These are phyloP conservation scores for Scytalidium sp. DNA, from an alignment of 2,329 filamentous ascomycete genomes.

Conservation along the genomic window DNA sequence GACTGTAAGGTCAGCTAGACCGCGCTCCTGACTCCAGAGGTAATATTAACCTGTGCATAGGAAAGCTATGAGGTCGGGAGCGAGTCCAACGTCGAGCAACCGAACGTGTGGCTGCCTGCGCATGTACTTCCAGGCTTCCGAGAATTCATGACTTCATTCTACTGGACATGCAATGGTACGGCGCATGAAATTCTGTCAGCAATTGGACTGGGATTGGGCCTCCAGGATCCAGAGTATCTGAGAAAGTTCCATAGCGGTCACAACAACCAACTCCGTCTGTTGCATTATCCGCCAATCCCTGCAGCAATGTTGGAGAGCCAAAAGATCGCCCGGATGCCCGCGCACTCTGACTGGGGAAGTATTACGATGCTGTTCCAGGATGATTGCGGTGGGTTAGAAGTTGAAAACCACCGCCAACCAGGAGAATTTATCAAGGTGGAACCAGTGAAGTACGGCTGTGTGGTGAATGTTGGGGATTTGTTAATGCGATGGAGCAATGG, in stretches of 20 bases:
- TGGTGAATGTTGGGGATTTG: constrained; percentile 49
- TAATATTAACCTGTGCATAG: constrained; percentile 26
- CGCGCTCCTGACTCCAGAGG: not conserved
- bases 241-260: constrained; percentile 48
- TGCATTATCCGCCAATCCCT: constrained; percentile 54
- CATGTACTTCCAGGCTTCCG: constrained; percentile 43
- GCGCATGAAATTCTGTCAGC: constrained; percentile 41
- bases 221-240: constrained; percentile 43
- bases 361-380: constrained; percentile 54
- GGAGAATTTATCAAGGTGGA: constrained; percentile 38
- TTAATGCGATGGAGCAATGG: constrained; percentile 49
- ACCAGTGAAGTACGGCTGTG: constrained; percentile 36
- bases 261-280: constrained; percentile 56
- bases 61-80: constrained; percentile 52
- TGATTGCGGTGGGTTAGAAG: constrained; percentile 46
- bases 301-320: constrained; percentile 38
- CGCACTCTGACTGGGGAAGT: constrained; percentile 49
- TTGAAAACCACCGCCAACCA: constrained; percentile 37
- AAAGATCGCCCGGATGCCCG: constrained; percentile 41
- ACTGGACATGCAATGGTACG: constrained; percentile 41
- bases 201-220: constrained; percentile 43
- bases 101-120: constrained; percentile 48
- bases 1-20: constrained; percentile 45
- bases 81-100: constrained; percentile 39
- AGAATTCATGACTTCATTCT: constrained; percentile 45